A percentile compares a stretch with the other conserved stretches of the same genome.
Conservation (phyloP, 2,329 filamentous ascomycete species). For the Xylariales sp. region DNA sequence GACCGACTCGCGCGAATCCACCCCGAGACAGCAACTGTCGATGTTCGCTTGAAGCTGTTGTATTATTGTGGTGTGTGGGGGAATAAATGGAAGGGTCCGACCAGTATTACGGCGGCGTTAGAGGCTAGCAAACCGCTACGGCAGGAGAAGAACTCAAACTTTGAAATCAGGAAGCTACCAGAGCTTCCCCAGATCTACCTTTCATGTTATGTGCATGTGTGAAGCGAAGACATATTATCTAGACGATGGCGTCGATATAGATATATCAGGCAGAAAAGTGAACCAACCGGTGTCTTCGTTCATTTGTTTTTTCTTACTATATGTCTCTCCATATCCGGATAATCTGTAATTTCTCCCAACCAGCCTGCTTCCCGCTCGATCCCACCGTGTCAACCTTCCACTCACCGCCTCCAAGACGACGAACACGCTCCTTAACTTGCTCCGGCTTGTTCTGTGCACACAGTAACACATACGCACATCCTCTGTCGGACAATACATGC, state of each 20-base stretch:
- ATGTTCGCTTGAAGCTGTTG: constrained; percentile 15
- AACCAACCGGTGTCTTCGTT: background rate
- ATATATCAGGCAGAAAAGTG: constrained; percentile 7
- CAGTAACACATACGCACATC: constrained; percentile 89
- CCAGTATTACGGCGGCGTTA: constrained; percentile 48
- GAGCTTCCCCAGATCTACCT: constrained; percentile 38
- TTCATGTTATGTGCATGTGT: constrained; percentile 22
- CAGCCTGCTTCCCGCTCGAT: constrained; percentile 85
- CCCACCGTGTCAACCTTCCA: constrained; percentile 86
- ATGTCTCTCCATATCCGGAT: constrained; percentile 80
- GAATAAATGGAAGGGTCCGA: constrained; percentile 2
- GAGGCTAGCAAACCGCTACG: constrained; percentile 41
- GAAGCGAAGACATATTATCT: background rate
- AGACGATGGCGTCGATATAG: constrained; percentile 15
- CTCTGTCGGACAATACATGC: constrained; percentile 69
- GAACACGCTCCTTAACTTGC: constrained; percentile 73
- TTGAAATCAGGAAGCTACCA: constrained; percentile 42
- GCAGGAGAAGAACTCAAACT: constrained; percentile 38
- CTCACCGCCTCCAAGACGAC: constrained; percentile 60
- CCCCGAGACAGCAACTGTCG: constrained; percentile 4
- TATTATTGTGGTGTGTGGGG: constrained; percentile 31
- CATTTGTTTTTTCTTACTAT: constrained; percentile 19
- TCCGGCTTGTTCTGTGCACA: constrained; percentile 91
- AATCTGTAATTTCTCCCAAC: constrained; percentile 94
- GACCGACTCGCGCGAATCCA: constrained; percentile 3